Conservation (phyloP, 768 basidiomycete genomes). For the Coprinellus micaceus region DNA sequence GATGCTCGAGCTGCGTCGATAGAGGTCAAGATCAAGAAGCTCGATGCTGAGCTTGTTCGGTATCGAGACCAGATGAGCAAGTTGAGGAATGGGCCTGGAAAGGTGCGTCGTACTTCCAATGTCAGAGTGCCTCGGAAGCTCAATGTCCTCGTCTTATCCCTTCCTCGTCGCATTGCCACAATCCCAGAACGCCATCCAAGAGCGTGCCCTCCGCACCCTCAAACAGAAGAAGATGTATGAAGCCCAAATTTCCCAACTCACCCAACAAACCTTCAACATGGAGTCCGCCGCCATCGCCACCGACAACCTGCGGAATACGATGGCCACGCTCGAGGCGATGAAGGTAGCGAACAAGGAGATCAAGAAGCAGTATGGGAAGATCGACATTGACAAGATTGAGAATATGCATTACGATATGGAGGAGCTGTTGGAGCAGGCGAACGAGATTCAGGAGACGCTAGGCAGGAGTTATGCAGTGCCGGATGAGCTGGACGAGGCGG, state of each 20-base stretch:
- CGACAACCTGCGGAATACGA: conserved; percentile 97
- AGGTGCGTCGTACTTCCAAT: conserved; percentile 51
- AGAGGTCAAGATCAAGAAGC: conserved; percentile 95
- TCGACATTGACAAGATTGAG: conserved; percentile 99
- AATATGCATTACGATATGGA: conserved; percentile 98
- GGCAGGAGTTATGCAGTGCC: conserved; percentile 94
- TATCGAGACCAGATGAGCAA: conserved; percentile 98
- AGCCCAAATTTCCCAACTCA: conserved; percentile 80
- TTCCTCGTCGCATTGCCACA: not conserved
- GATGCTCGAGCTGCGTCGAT: conserved; percentile 82
- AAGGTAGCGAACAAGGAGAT: conserved; percentile 93
- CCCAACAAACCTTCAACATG: conserved; percentile 98
- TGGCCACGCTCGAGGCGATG: conserved; percentile 99
- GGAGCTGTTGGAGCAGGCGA: conserved; percentile 92
- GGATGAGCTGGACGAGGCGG: conserved; percentile 96
- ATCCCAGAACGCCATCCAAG: conserved; percentile 79
- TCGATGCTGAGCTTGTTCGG: conserved; percentile 86
- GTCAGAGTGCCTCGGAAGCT: too few relatives aligned
- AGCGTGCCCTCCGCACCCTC: conserved; percentile 87
- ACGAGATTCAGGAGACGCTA: conserved; percentile 94
- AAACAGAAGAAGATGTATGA: conserved; percentile 98
- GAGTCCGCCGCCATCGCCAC: conserved; percentile 92
- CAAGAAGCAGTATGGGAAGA: conserved; percentile 94
- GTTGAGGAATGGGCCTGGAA: conserved; percentile 90
- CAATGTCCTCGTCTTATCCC: conserved; percentile 1